These are phyloP conservation scores for Geotrichum histeridarum DNA, from an alignment of 1,139 yeast species.

Conservation along the genomic window DNA sequence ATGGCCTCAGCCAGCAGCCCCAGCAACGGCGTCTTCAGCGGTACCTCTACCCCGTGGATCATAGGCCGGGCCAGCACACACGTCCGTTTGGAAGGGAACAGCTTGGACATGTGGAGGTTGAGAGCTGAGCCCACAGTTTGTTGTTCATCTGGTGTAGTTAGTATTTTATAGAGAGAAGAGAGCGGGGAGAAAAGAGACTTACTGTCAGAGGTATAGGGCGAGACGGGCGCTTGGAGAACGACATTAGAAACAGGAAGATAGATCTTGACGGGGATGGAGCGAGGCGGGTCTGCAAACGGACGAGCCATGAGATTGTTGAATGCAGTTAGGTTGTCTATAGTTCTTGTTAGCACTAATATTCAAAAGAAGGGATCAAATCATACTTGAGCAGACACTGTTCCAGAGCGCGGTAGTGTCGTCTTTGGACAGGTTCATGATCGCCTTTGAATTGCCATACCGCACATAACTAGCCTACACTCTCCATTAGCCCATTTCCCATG, in stretches of 20 bases:
- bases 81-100: slow-evolving; percentile 39
- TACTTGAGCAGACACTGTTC: slow-evolving; percentile 43
- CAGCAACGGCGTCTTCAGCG: slow-evolving; percentile 44
- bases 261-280: slow-evolving; percentile 55
- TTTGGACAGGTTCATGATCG: slow-evolving; percentile 68
- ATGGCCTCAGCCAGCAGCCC: slow-evolving; percentile 53
- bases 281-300: slow-evolving; percentile 19
- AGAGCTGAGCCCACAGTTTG: slow-evolving; percentile 45
- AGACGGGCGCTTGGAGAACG: slow-evolving; percentile 48
- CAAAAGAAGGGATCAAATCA: slow-evolving; percentile 16
- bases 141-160: slow-evolving; percentile 21
- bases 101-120: slow-evolving; percentile 42
- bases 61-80: slow-evolving; percentile 44
- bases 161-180: background rate
- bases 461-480: slow-evolving; percentile 50
- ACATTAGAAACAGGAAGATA: slow-evolving; percentile 48
- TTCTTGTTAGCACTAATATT: background rate
- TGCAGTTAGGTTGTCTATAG: background rate
- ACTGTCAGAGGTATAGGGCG: slow-evolving; percentile 20
- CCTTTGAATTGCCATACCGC: slow-evolving; percentile 65
- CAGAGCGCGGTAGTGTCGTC: slow-evolving; percentile 54
- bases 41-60: slow-evolving; percentile 61
- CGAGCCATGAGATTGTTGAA: slow-evolving; percentile 1
- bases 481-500: background rate
- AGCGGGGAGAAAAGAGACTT: background rate